Base-by-base conservation (phyloP, 2,329 filamentous ascomycete species). In the Metarhizium humberi region DNA sequence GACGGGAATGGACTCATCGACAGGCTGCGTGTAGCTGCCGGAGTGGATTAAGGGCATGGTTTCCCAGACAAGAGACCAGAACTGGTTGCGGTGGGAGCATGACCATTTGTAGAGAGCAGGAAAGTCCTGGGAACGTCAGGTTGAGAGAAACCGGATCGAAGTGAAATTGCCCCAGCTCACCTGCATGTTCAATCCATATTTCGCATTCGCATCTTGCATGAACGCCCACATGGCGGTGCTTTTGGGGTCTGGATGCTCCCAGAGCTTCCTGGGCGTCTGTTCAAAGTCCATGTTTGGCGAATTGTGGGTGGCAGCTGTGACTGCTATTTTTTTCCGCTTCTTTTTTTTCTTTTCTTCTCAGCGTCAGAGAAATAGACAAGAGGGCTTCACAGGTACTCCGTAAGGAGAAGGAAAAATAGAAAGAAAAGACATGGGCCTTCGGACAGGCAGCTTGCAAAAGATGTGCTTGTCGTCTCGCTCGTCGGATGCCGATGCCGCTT, bases 91-190 rank as follows among this genome's bases (percentile, higher is more conserved):
- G 38, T 81, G 74, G 16, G 76, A 69, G 57, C 86, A 75, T 29
- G 88, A 90, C 76, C 82, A 94, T 55, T 77, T 68, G 66, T 91
- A 85, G 6, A 95, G 74, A 16, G 90, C 84, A 53, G 79, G 70
- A 67, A 86, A 94, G 3, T 78, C 84, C 79, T 88, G 60, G 13
- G 29, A 7, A n/a, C 14, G 25, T 38, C 40, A 16, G 11, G 10
- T 18, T 6, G 29, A n/a, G 10, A 29, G 10, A 40, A n/a, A 29
- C 36, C 7, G 25, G 6, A 13, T 25, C 5, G 20, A 7, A 8
- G 8, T n/a, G 47, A 14, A 20, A 11, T 10, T 30, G 10, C 20
- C 47, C 47, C 13, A n/a, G 46, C 66, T 58, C 68, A 85, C 86
- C 69, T 82, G 73, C 58, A 92, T 73, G 16, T 76, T 69, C 4